These are phyloP conservation scores for Tricholoma flavovirens DNA, from an alignment of 768 basidiomycete genomes.

Conservation along the genomic window DNA sequence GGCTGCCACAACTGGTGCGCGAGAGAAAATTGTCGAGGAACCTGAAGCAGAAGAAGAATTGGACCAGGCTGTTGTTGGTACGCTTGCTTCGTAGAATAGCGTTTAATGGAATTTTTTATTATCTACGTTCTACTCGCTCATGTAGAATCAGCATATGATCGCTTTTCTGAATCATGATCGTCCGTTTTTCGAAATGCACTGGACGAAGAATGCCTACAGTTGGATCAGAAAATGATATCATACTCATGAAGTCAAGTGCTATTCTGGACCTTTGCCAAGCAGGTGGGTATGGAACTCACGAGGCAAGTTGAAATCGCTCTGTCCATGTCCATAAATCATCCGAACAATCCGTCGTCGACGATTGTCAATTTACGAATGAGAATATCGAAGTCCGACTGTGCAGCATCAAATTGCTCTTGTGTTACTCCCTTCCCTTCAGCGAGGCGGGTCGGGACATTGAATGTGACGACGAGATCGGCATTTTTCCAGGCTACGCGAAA, in stretches of 20 bases:
- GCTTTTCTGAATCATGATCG: no score
- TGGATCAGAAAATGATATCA: not conserved
- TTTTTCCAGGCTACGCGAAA: slow-evolving; percentile 69
- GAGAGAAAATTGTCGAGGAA: slow-evolving; percentile 72
- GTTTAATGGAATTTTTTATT: no score
- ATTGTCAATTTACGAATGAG: slow-evolving; percentile 60
- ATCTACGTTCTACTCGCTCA: no score
- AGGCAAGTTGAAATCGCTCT: not conserved
- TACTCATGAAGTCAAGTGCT: no score
- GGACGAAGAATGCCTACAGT: no score
- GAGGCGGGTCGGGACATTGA: slow-evolving; percentile 66
- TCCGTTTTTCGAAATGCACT: no score
- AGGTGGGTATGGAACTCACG: not conserved
- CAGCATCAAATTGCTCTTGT: slow-evolving; percentile 29
- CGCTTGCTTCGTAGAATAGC: no score
- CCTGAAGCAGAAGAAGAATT: slow-evolving; percentile 50
- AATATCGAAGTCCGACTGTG: slow-evolving; percentile 43
- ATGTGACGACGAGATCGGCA: slow-evolving; percentile 79
- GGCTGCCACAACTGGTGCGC: slow-evolving; percentile 37
- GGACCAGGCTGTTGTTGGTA: slow-evolving; percentile 25
- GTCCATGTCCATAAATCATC: slow-evolving; percentile 25
- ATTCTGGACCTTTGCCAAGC: not conserved
- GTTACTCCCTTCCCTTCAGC: slow-evolving; percentile 39
- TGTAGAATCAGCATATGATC: no score
- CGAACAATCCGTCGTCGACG: slow-evolving; percentile 66